Base-by-base conservation (phyloP, 1,284 basidiomycete species). In the Puccinia coronata region DNA sequence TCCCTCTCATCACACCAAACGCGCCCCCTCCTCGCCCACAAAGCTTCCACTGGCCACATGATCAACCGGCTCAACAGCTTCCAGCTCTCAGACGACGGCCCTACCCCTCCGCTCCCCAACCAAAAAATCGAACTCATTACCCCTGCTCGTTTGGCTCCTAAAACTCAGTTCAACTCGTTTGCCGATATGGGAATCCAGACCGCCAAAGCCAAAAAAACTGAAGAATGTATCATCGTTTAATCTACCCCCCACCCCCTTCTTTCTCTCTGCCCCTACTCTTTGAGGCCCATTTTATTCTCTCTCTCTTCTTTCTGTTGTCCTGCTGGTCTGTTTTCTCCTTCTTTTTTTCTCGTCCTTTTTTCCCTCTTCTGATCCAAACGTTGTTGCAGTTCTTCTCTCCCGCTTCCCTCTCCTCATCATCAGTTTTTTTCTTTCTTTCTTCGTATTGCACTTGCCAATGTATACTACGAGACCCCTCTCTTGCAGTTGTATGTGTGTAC, bases 121-220 rank as follows among this genome's bases (percentile, higher is more conserved):
- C 3, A 43, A 20, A 16, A 65, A 43, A 31, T 47, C 39, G 14
- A 39, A 6, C 39, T n/a, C 31, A 76, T 59, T 14, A 39, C 73
- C n/a, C 57, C 55, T 20, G 31, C 14, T 25, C 20, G 8, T 18
- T 4, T 28, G 23, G 63, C 65, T 2, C 63, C 31, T 20, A 70
- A 63, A 31, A 69, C 76, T 53, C 61, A 63, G 20, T 79, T 79
- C 39, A 79, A 79, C 43, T 79, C 76, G 18, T 79, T 79, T 59
- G 76, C 76, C 14, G 76, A 79, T 47, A 79, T 79, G 76, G 76
- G 76, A 20, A 79, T 79, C 25, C 76, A 79, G 47, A 79, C 76
- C 49, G 63, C 76, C 23, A 79, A 79, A 59, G 76, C 76, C 9
- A 79, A 79, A 53, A 79, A 79, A 53, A 70, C 65, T 41, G 76